Conservation (phyloP, 306 rosid genomes). For the Luffa acutangula region DNA sequence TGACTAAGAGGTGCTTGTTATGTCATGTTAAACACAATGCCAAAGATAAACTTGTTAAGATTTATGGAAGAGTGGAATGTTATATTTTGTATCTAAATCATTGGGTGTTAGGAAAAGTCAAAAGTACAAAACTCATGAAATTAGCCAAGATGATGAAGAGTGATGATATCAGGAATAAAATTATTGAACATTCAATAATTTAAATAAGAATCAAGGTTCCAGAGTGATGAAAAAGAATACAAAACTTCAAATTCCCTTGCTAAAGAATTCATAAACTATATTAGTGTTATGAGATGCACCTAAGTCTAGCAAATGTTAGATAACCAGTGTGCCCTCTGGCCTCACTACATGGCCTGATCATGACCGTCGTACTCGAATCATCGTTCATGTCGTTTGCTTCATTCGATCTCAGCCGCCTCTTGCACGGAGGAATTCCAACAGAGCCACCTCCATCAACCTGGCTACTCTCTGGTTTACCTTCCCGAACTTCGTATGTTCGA, state of each 20-base stretch:
- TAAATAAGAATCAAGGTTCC: background rate
- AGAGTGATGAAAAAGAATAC: background rate
- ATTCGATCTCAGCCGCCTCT: background rate
- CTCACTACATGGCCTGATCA: slow-evolving; percentile 62
- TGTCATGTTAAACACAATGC: no score
- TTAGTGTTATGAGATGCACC: slow-evolving; percentile 30
- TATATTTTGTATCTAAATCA: no score
- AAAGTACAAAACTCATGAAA: background rate
- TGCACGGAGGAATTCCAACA: slow-evolving; percentile 36
- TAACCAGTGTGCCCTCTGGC: slow-evolving; percentile 92
- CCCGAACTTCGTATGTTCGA: slow-evolving; percentile 57
- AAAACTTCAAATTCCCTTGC: background rate
- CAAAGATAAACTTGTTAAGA: background rate
- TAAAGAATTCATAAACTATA: background rate
- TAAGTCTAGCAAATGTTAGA: slow-evolving; percentile 76
- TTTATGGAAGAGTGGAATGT: background rate
- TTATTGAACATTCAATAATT: background rate
- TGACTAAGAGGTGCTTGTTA: no score
- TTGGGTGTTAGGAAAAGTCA: background rate
- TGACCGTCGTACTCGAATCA: slow-evolving; percentile 28
- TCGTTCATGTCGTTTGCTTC: slow-evolving; percentile 18
- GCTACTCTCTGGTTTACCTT: background rate
- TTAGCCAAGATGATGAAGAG: background rate
- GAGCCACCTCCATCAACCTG: slow-evolving; percentile 1
- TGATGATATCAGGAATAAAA: background rate